Percentiles rank a stretch among this genome's conserved stretches.
These are phyloP conservation scores for Pharus latifolius DNA, from an alignment of 176 grass and related monocot genomes.

Conservation along the genomic window DNA sequence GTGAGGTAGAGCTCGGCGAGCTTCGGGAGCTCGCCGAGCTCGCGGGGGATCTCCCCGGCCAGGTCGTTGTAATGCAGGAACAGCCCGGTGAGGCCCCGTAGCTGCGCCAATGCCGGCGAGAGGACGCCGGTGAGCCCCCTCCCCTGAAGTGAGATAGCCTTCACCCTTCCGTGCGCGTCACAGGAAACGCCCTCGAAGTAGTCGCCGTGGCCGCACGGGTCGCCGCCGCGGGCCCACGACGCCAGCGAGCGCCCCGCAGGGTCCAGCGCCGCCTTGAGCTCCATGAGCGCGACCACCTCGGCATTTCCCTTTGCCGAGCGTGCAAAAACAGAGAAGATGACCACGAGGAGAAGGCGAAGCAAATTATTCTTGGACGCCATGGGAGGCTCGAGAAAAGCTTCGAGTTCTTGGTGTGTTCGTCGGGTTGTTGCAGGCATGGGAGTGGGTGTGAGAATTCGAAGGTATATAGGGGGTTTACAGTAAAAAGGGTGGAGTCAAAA, in stretches of 20 bases:
- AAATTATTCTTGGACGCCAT: conserved; percentile 18
- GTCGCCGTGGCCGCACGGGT: conserved; percentile 61
- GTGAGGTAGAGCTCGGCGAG: conserved; percentile 67
- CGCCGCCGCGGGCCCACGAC: conserved; percentile 44
- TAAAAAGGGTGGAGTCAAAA: conserved; percentile 13
- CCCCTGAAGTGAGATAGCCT: conserved; percentile 60
- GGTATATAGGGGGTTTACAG: conserved; percentile 31
- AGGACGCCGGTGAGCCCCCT: conserved; percentile 43
- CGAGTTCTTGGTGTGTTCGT: background rate
- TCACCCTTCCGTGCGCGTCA: conserved; percentile 47
- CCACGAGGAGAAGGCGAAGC: conserved; percentile 6
- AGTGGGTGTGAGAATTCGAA: background rate
- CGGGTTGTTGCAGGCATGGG: background rate
- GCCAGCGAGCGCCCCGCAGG: conserved; percentile 25
- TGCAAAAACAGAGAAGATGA: background rate
- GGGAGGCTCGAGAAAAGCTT: background rate
- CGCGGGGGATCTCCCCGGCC: conserved; percentile 32
- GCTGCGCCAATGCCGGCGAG: conserved; percentile 41
- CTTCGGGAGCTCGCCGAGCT: conserved; percentile 30
- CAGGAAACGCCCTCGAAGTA: conserved; percentile 82
- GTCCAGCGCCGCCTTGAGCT: conserved; percentile 58
- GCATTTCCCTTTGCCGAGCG: background rate
- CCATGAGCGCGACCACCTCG: conserved; percentile 62
- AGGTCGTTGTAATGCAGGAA: conserved; percentile 79
- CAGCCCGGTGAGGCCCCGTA: conserved; percentile 45